phyloP scores from a whole-genome alignment of 805 yeast species.

The Komagataella phaffii region DNA sequence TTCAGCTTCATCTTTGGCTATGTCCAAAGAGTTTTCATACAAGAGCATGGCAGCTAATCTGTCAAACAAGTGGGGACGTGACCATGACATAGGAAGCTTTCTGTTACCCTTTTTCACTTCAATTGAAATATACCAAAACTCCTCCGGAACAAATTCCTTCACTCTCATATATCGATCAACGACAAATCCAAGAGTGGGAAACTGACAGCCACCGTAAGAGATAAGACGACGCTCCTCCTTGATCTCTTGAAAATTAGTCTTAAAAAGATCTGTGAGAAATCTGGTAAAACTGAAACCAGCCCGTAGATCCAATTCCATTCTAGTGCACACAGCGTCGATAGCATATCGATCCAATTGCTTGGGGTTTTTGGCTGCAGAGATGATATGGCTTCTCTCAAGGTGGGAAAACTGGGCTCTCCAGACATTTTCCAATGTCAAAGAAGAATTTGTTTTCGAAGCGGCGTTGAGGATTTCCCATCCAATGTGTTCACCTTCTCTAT shows the following conservation, averaged over 20 bases:
- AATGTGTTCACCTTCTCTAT: slow-evolving; percentile 89
- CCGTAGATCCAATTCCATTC: slow-evolving; percentile 79
- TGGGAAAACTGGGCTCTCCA: slow-evolving; percentile 83
- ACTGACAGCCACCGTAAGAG: slow-evolving; percentile 91
- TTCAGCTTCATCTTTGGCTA: slow-evolving; percentile 28
- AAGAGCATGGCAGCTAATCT: slow-evolving; percentile 46
- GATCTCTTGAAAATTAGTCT: slow-evolving; percentile 13
- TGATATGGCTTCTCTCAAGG: slow-evolving; percentile 61
- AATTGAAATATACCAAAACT: slow-evolving; percentile 64
- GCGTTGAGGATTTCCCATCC: slow-evolving; percentile 71
- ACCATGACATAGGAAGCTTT: slow-evolving; percentile 51
- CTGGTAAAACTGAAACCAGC: slow-evolving; percentile 88
- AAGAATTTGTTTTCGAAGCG: slow-evolving; percentile 40
- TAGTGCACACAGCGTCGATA: slow-evolving; percentile 73
- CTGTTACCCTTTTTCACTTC: slow-evolving; percentile 28
- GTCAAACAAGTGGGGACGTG: slow-evolving; percentile 60
- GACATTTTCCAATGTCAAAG: slow-evolving; percentile 31
- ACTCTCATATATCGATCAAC: slow-evolving; percentile 82
- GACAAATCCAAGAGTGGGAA: slow-evolving; percentile 92
- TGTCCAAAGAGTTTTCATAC: slow-evolving; percentile 52
- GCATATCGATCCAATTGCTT: slow-evolving; percentile 46
- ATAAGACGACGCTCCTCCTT: slow-evolving; percentile 20
- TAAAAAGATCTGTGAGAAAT: slow-evolving; percentile 45
- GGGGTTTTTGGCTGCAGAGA: slow-evolving; percentile 65
- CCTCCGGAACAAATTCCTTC: slow-evolving; percentile 57